Percentiles rank a stretch among this genome's conserved stretches.
These are phyloP conservation scores for Oryza glumipatula DNA, from an alignment of 176 grass and related monocot species.

Conservation along the genomic window DNA sequence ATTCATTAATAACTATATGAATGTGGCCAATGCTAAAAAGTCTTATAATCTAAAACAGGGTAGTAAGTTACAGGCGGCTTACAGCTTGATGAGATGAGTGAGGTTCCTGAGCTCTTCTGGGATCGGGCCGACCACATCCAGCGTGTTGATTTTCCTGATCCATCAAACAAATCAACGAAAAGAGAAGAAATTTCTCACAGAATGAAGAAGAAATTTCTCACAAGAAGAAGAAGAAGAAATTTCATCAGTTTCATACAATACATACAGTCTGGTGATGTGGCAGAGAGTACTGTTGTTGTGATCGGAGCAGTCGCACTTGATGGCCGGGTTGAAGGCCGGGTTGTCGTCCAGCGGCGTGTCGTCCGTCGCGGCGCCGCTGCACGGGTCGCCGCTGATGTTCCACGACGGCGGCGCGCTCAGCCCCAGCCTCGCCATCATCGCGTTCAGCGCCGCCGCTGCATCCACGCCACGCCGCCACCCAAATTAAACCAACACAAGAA, in stretches of 20 bases:
- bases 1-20: no score
- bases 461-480: no score
- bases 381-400: constrained; percentile 90
- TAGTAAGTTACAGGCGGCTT: constrained; percentile 1
- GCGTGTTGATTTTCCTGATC: constrained; percentile 58
- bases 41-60: no score
- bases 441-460: constrained; percentile 76
- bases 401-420: constrained; percentile 48
- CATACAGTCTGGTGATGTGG: constrained; percentile 72
- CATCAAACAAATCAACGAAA: no score
- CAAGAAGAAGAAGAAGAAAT: no score
- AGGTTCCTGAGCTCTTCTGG: constrained; percentile 76
- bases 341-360: constrained; percentile 35
- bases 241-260: no score
- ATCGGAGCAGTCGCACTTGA: constrained; percentile 68
- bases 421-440: constrained; percentile 57
- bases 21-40: no score
- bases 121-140: constrained; percentile 61
- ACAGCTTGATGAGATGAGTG: constrained; percentile 71
- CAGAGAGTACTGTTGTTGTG: constrained; percentile 53
- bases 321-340: constrained; percentile 44
- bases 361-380: constrained; percentile 73
- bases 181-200: no score
- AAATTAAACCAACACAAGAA: no score
- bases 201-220: no score